Conservation (phyloP, 2,329 filamentous ascomycete species). For the Pseudogymnoascus sp. region DNA sequence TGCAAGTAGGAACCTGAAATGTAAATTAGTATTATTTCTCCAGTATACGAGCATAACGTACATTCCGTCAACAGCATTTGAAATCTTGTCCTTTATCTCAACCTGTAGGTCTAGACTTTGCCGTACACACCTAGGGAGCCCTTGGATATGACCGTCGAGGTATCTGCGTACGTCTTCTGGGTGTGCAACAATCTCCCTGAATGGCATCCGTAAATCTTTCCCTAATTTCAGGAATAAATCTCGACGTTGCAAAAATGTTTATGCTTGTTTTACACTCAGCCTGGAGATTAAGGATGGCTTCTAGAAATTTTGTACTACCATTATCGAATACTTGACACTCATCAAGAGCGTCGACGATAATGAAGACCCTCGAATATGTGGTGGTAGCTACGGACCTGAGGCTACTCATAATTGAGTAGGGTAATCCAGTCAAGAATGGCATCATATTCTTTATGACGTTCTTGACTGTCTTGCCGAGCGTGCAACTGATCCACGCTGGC, state of each 20-base stretch:
- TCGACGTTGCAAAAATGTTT: constrained; percentile 30
- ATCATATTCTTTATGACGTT: not conserved
- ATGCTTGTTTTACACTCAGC: not conserved
- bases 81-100: constrained; percentile 21
- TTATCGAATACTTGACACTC: constrained; percentile 13
- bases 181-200: constrained; percentile 27
- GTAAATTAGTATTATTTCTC: not conserved
- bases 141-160: constrained; percentile 21
- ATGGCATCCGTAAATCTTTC: constrained; percentile 16
- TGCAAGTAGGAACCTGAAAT: constrained; percentile 19
- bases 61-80: constrained; percentile 26
- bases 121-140: constrained; percentile 17
- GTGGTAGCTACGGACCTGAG: constrained; percentile 16
- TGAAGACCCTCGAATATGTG: constrained; percentile 17
- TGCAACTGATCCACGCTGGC: not conserved
- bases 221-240: constrained; percentile 23
- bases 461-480: not conserved
- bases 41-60: constrained; percentile 20
- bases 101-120: constrained; percentile 18
- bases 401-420: constrained; percentile 11
- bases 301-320: not conserved
- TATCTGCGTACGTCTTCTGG: constrained; percentile 27
- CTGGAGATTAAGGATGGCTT: constrained; percentile 22
- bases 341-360: constrained; percentile 17
- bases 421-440: not conserved